These are phyloP conservation scores for Taphrina communis DNA, from an alignment of 1,139 yeast genomes.

Conservation along the genomic window DNA sequence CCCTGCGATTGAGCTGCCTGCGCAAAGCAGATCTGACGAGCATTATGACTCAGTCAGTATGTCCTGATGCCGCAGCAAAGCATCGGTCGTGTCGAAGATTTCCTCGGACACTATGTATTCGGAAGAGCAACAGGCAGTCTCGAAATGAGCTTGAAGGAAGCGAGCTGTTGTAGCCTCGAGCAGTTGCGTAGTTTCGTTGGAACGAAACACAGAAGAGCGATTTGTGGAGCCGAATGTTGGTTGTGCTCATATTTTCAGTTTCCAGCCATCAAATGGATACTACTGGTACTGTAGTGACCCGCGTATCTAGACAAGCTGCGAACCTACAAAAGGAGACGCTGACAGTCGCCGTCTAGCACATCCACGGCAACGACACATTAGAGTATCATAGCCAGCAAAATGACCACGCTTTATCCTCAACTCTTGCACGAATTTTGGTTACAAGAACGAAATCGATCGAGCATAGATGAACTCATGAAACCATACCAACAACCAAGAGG, in stretches of 20 bases:
- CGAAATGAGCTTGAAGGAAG: no score
- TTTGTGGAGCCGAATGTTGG: neutral
- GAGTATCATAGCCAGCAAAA: neutral
- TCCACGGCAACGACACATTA: no score
- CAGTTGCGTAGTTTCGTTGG: no score
- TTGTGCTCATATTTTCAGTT: neutral
- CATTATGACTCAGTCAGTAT: neutral
- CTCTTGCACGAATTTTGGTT: constrained; percentile 7
- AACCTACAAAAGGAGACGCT: no score
- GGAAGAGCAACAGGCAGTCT: no score
- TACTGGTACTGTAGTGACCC: neutral
- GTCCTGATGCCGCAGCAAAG: neutral
- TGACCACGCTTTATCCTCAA: constrained; percentile 18
- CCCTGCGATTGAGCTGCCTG: constrained; percentile 4
- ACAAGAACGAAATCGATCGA: constrained; percentile 1
- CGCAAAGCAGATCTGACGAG: constrained; percentile 11
- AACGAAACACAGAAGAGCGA: no score
- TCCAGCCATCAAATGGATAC: neutral
- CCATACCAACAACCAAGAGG: neutral
- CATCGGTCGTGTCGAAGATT: no score
- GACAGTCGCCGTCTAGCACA: no score
- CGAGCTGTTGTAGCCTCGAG: no score
- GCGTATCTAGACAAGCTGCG: neutral
- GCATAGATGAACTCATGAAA: constrained; percentile 11
- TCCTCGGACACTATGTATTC: no score